phyloP scores from a whole-genome alignment of 2,329 filamentous ascomycete species.

The Fusarium tuaranense region DNA sequence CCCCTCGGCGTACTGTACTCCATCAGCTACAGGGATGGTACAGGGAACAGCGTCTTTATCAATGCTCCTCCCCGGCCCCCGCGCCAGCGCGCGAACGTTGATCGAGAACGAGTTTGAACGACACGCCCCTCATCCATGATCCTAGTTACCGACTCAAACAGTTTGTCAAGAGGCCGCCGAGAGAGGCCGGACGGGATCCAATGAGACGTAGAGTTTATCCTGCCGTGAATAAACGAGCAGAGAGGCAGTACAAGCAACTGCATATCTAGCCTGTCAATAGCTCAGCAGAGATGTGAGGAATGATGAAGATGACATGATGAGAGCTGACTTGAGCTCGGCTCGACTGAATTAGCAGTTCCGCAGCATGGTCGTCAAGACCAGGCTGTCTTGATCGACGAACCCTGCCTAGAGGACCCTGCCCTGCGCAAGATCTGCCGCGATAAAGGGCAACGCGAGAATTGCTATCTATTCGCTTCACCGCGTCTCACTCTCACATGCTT shows the following conservation, averaged over 20 bases:
- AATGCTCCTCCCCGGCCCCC: constrained; percentile 18
- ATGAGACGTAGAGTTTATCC: not conserved
- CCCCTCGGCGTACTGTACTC: constrained; percentile 17
- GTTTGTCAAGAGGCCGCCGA: constrained; percentile 9
- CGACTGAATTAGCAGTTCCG: constrained; percentile 27
- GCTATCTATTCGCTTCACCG: constrained; percentile 29
- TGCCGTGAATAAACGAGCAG: constrained; percentile 20
- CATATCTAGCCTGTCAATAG: constrained; percentile 16
- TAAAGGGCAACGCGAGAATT: constrained; percentile 13
- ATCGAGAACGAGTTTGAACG: constrained; percentile 26
- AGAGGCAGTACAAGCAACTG: constrained; percentile 7
- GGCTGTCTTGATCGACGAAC: constrained; percentile 18
- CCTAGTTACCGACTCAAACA: constrained; percentile 3
- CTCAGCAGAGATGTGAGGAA: not conserved
- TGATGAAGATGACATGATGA: constrained; percentile 28
- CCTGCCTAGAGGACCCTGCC: constrained; percentile 21
- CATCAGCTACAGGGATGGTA: constrained; percentile 33
- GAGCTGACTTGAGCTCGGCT: constrained; percentile 29
- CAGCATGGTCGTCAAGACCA: constrained; percentile 11
- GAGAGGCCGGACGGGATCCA: constrained; percentile 3
- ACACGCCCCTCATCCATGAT: constrained; percentile 31
- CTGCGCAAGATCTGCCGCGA: constrained; percentile 22
- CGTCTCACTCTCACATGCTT: constrained; percentile 40
- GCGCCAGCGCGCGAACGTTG: constrained; percentile 27
- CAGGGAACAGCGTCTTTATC: constrained; percentile 35